Evolutionary conservation across 2,329 filamentous ascomycete genomes (phyloP).

Genomic region (Pseudocercospora ulei): DNA sequence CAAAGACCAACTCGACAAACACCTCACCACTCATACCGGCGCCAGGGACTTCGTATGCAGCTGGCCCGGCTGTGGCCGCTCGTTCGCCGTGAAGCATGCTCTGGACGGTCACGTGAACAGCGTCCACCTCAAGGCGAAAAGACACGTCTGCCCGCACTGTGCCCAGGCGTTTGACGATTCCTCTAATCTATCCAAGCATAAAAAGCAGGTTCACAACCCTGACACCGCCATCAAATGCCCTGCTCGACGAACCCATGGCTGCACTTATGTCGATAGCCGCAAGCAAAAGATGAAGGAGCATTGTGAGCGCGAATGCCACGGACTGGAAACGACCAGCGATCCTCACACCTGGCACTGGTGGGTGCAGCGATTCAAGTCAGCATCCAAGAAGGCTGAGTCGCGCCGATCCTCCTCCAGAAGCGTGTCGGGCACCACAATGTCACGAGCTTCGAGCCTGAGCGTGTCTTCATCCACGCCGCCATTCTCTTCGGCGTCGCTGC

Average conservation of each 20-base stretch:
- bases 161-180: conserved; percentile 33
- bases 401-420: conserved; percentile 15
- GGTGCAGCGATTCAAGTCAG: conserved; percentile 24
- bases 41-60: conserved; percentile 54
- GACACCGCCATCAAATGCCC: conserved; percentile 25
- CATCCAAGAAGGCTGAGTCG: conserved; percentile 19
- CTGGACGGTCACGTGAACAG: conserved; percentile 49
- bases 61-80: conserved; percentile 37
- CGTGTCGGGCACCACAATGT: conserved; percentile 12
- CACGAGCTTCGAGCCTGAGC: conserved; percentile 17
- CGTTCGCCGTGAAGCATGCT: conserved; percentile 58
- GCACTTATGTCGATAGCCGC: conserved; percentile 24
- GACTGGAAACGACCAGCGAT: conserved; percentile 22
- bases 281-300: conserved; percentile 27
- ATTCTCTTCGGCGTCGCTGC: conserved; percentile 12
- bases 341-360: conserved; percentile 24
- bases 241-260: conserved; percentile 21
- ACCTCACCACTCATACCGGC: conserved; percentile 57
- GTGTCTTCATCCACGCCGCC: conserved; percentile 12
- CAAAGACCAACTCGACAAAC: conserved; percentile 58
- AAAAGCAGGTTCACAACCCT: conserved; percentile 26
- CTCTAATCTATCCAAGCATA: conserved; percentile 33
- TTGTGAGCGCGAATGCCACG: conserved; percentile 24
- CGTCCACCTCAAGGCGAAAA: conserved; percentile 47
- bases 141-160: conserved; percentile 31